Evolutionary conservation across 2,329 filamentous ascomycete genomes (phyloP).

Genomic region (Emergomyces pasteurianus): DNA sequence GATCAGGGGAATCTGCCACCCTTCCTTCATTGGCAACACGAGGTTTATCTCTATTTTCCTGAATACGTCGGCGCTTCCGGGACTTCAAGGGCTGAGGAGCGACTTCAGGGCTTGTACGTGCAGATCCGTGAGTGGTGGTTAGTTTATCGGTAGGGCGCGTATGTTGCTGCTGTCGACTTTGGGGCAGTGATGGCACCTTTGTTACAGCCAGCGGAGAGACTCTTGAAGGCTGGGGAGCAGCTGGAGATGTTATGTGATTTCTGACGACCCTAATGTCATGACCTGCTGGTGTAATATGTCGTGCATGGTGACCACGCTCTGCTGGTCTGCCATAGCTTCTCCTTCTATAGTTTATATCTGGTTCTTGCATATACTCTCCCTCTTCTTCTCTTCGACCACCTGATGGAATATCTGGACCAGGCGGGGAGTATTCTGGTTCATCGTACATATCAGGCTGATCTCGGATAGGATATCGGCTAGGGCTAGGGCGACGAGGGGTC

Average conservation of each 20-base stretch:
- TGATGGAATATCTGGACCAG: slow-evolving; percentile 28
- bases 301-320: slow-evolving; percentile 30
- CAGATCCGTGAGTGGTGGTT: slow-evolving; percentile 20
- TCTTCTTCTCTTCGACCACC: slow-evolving; percentile 17
- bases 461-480: slow-evolving; percentile 14
- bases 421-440: slow-evolving; percentile 38
- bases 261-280: slow-evolving; percentile 53
- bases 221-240: slow-evolving; percentile 65
- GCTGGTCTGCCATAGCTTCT: slow-evolving; percentile 29
- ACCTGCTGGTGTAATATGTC: slow-evolving; percentile 26
- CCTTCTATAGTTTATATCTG: slow-evolving; percentile 25
- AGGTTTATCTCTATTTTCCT: slow-evolving; percentile 24
- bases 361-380: slow-evolving; percentile 15
- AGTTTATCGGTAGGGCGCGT: slow-evolving; percentile 22
- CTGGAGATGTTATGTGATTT: slow-evolving; percentile 59
- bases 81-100: slow-evolving; percentile 32
- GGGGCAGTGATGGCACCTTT: slow-evolving; percentile 43
- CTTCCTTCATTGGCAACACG: slow-evolving; percentile 24
- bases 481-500: slow-evolving; percentile 11
- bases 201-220: slow-evolving; percentile 46
- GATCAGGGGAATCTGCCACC: slow-evolving; percentile 27
- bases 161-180: slow-evolving; percentile 37
- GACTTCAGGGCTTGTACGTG: slow-evolving; percentile 34
- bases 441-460: slow-evolving; percentile 26
- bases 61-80: slow-evolving; percentile 41